phyloP scores from a whole-genome alignment of 768 basidiomycete genomes.

The Pulveroboletus sp. region DNA sequence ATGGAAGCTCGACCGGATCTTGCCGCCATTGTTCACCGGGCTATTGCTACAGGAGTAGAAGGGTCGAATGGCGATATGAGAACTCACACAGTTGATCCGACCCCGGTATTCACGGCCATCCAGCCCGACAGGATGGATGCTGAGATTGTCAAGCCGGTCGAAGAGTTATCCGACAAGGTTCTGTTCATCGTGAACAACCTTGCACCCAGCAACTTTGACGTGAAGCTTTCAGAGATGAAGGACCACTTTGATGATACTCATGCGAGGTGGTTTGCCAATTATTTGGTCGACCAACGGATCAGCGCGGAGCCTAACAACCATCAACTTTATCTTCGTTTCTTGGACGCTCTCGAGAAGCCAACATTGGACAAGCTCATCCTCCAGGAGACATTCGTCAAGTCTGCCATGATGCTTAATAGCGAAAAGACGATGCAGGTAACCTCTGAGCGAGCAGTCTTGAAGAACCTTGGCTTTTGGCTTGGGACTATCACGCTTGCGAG shows the following conservation, averaged over 20 bases:
- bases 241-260: conserved; percentile 78
- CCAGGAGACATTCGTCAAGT: conserved; percentile 92
- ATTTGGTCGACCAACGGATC: conserved; percentile 93
- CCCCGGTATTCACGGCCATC: conserved; percentile 71
- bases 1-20: conserved; percentile 83
- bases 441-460: conserved; percentile 80
- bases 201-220: conserved; percentile 88
- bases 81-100: conserved; percentile 37
- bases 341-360: conserved; percentile 75
- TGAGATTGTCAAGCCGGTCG: conserved; percentile 65
- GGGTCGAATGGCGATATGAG: conserved; percentile 38
- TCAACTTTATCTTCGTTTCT: conserved; percentile 86
- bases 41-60: conserved; percentile 52
- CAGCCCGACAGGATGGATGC: conserved; percentile 63
- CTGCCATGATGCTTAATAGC: conserved; percentile 80
- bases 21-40: conserved; percentile 62
- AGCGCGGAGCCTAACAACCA: conserved; percentile 98
- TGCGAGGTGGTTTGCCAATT: conserved; percentile 95
- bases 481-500: conserved; percentile 90
- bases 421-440: conserved; percentile 85
- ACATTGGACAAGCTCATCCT: conserved; percentile 70
- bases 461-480: conserved; percentile 94
- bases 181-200: conserved; percentile 98
- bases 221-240: conserved; percentile 82
- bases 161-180: conserved; percentile 88